Evolutionary conservation across 1,139 yeast genomes (phyloP).

Genomic region (Saccharomyces hybrid): DNA sequence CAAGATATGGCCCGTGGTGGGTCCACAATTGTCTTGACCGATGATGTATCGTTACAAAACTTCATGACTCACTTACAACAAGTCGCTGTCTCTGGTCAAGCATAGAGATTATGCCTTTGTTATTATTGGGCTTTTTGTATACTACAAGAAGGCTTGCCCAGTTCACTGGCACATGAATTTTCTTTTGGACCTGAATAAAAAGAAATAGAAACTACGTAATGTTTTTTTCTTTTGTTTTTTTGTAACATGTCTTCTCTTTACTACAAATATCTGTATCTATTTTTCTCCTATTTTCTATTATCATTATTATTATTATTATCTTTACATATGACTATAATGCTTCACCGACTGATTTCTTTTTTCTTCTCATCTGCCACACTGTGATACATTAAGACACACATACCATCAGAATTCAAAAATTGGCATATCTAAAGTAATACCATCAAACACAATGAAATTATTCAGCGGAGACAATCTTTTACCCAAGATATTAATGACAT

Average conservation of each 20-base stretch:
- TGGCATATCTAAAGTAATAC: conserved; percentile 65
- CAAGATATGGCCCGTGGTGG: conserved; percentile 52
- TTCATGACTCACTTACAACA: conserved; percentile 87
- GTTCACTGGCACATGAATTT: not conserved
- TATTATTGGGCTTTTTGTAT: not conserved
- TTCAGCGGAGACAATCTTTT: conserved; percentile 74
- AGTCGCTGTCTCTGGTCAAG: conserved; percentile 55
- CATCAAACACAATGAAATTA: conserved; percentile 72
- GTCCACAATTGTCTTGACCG: conserved; percentile 81
- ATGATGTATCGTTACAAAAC: conserved; percentile 86
- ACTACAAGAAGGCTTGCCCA: not conserved
- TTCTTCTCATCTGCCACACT: not conserved
- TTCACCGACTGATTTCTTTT: not conserved
- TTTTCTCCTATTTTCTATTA: not conserved
- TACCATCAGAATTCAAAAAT: conserved; percentile 40
- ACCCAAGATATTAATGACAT: conserved; percentile 74
- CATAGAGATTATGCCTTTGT: conserved; percentile 7
- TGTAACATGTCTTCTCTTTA: not conserved
- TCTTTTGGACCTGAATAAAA: not conserved
- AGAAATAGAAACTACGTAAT: not conserved
- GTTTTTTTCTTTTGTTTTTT: not conserved
- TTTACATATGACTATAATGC: not conserved
- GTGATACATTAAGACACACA: not conserved
- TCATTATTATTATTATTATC: conserved; percentile 1
- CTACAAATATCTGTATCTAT: conserved; percentile 1